A percentile compares a stretch with the other conserved stretches of the same genome.
phyloP scores from a whole-genome alignment of 768 basidiomycete species.

The Pleurotus cornucopiae region DNA sequence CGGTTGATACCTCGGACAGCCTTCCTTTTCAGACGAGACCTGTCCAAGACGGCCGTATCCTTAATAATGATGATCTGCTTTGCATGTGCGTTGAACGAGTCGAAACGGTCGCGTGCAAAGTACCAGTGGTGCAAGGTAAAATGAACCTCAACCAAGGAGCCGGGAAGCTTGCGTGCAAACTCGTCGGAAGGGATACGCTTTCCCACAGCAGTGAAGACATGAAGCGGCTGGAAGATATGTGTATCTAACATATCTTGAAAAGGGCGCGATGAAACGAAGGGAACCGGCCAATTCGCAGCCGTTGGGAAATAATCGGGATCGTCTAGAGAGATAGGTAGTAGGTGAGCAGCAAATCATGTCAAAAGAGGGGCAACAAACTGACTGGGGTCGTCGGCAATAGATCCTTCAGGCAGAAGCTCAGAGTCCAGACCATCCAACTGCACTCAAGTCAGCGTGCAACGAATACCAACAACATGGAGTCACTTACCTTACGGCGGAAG shows the following conservation, averaged over 20 bases:
- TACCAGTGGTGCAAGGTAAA: constrained; percentile 5
- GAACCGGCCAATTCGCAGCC: background rate
- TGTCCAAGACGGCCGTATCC: background rate
- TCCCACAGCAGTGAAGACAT: background rate
- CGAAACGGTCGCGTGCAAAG: background rate
- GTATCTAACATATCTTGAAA: constrained; percentile 3
- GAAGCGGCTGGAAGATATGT: background rate
- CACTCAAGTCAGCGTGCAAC: background rate
- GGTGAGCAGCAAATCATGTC: no score
- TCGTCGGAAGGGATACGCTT: background rate
- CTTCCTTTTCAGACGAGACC: background rate
- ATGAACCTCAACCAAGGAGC: constrained; percentile 2
- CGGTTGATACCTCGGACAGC: background rate
- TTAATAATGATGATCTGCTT: background rate
- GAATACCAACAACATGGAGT: no score
- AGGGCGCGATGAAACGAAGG: background rate
- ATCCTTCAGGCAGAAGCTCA: background rate
- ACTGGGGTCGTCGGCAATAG: background rate
- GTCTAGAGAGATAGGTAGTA: background rate
- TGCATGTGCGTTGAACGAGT: background rate
- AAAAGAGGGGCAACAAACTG: background rate
- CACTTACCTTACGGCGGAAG: background rate
- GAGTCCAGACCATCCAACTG: background rate
- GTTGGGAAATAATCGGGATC: background rate
- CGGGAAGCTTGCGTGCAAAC: background rate